These are phyloP conservation scores for Salicornia ramosissima DNA, from an alignment of 148 eudicot genomes.

Conservation along the genomic window DNA sequence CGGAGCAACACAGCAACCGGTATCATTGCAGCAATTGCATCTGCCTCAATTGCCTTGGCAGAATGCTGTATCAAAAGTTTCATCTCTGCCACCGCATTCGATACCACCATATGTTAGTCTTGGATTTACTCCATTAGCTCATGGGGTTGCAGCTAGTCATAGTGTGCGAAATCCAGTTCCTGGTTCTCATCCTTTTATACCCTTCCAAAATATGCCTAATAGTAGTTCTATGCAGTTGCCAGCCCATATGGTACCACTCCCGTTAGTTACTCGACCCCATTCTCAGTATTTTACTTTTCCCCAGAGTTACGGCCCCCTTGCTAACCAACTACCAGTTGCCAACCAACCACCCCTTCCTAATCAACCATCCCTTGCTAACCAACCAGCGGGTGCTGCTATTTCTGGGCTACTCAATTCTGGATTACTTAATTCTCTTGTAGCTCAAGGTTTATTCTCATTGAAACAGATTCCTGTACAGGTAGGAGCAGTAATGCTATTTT, in stretches of 20 bases:
- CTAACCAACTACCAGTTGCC: conserved; percentile 45
- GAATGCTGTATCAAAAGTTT: conserved; percentile 32
- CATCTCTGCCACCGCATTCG: conserved; percentile 23
- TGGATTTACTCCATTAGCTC: conserved; percentile 48
- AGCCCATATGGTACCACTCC: conserved; percentile 36
- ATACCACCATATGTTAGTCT: conserved; percentile 34
- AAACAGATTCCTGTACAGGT: conserved; percentile 60
- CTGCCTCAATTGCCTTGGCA: conserved; percentile 34
- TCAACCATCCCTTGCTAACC: too few relatives aligned
- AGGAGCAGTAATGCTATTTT: conserved; percentile 19
- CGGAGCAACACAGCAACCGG: conserved; percentile 36
- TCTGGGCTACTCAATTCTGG: conserved; percentile 66
- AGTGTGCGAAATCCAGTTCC: conserved; percentile 28
- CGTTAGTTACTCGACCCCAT: conserved; percentile 39
- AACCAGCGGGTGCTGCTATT: too few relatives aligned
- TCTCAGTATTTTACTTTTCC: conserved; percentile 35
- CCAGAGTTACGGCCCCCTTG: conserved; percentile 38
- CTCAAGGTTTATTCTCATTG: conserved; percentile 72
- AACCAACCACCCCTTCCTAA: too few relatives aligned
- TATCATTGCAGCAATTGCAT: conserved; percentile 35
- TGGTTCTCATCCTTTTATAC: conserved; percentile 40
- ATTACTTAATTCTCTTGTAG: conserved; percentile 64
- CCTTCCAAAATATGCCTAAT: conserved; percentile 37
- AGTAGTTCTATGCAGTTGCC: conserved; percentile 39
- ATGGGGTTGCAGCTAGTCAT: conserved; percentile 29